Percentiles rank a stretch among this genome's conserved stretches.
Evolutionary conservation across 1,139 yeast genomes (phyloP).

Genomic region (Sugiyamaella xylanicola): DNA sequence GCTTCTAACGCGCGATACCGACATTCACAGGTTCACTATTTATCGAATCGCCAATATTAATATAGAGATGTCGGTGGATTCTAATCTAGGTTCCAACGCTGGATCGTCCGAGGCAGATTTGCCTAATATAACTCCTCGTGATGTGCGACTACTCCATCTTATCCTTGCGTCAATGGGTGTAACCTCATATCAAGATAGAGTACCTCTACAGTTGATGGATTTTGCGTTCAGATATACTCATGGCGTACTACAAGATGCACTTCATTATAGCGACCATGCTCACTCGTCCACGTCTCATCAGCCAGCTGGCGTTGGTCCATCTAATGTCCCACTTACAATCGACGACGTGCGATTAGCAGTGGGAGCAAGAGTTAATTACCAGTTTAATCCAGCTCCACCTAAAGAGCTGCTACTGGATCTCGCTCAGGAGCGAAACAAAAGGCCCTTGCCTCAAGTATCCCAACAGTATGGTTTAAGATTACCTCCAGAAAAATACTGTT

Average conservation of each 20-base stretch:
- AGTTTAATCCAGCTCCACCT: conserved; percentile 94
- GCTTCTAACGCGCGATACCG: too few relatives aligned
- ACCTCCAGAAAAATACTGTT: conserved; percentile 97
- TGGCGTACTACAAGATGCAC: conserved; percentile 84
- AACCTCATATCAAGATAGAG: conserved; percentile 90
- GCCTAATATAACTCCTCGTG: conserved; percentile 62
- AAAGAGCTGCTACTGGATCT: conserved; percentile 86
- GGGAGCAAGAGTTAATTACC: conserved; percentile 90
- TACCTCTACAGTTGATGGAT: conserved; percentile 93
- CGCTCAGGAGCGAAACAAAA: conserved; percentile 88
- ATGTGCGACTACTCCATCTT: conserved; percentile 84
- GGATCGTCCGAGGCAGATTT: conserved; percentile 27
- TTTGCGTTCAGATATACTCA: conserved; percentile 91
- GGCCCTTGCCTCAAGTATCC: conserved; percentile 87
- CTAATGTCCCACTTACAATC: conserved; percentile 62
- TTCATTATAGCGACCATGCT: conserved; percentile 79
- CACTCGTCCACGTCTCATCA: conserved; percentile 39
- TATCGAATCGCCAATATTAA: not conserved
- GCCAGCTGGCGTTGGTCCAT: conserved; percentile 46
- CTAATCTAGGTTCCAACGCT: not conserved
- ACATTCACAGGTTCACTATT: too few relatives aligned
- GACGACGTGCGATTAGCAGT: conserved; percentile 93
- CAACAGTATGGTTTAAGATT: conserved; percentile 90
- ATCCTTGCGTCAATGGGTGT: conserved; percentile 93
- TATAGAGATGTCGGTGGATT: conserved; percentile 6